Evolutionary conservation across 345 rosid species (phyloP), one percentile per base, ranked within the genome.

Genomic region (Citrus australasica): DNA sequence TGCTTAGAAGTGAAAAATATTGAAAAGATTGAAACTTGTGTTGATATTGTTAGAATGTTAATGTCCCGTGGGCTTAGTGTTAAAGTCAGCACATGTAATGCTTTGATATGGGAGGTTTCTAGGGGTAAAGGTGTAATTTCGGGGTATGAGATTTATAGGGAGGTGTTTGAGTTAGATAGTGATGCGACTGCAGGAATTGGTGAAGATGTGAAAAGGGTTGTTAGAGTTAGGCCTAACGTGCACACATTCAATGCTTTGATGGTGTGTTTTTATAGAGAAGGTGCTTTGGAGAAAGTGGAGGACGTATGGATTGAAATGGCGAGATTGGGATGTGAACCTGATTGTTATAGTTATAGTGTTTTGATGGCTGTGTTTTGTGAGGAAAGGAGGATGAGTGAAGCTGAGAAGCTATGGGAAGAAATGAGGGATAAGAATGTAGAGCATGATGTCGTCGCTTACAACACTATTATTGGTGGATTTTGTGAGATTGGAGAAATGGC

Each of bases 221-320:
- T 46, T 56, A 78, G 85, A 73, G 67, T 76, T 82, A 78, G 79
- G 69, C 92, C 94, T 2, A 88, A 89, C 78, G 92, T 84, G 55
- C 90, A 88, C 75, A 89, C 92, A 62, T 95, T 87, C 40, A 90
- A 88, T 84, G 83, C 83, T 55, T 82, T 92, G 90, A 87, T 95
- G 93, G 71, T 86, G 42, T 87, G 89, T 72, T 92, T 88, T 83
- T 89, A 80, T 35, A 80, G 85, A 61, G 92, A 91, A 51, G 89
- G 92, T 32, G 87, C 89, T 19, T 32, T 74, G 62, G 95, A 86
- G 80, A 87, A 82, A 83, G 92, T 93, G 33, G 86, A 83, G 75
- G 91, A 84, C 83, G 67, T 86, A 30, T 92, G 97, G 98, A 78
- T 76, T 46, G 97, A 93, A 76, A 90, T 90, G 93, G 76, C 61